Evolutionary conservation across 176 grass and related monocot species (phyloP).

Genomic region (Aegilops umbellulata): DNA sequence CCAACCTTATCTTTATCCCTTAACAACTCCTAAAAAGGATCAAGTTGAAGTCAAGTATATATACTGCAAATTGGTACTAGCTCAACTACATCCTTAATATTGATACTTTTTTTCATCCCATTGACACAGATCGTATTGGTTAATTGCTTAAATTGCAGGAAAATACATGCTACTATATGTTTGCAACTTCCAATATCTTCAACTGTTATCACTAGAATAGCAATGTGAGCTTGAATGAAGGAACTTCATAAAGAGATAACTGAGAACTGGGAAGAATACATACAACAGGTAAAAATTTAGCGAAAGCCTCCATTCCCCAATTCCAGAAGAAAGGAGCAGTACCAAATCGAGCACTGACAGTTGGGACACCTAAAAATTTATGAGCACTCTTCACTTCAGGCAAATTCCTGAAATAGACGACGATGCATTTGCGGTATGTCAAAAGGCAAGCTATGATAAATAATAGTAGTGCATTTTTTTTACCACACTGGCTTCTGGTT

Average conservation of each 20-base stretch:
- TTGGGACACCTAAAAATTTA: slow-evolving; percentile 83
- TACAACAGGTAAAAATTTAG: slow-evolving; percentile 77
- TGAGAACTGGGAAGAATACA: slow-evolving; percentile 33
- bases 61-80: slow-evolving; percentile 7
- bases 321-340: slow-evolving; percentile 98
- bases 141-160: slow-evolving; percentile 8
- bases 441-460: not conserved
- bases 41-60: slow-evolving; percentile 23
- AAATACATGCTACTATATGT: not conserved
- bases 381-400: slow-evolving; percentile 84
- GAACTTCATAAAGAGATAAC: slow-evolving; percentile 4
- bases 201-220: not conserved
- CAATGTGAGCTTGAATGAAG: not conserved
- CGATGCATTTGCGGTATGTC: slow-evolving; percentile 11
- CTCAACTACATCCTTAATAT: slow-evolving; percentile 1
- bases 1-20: slow-evolving; percentile 72
- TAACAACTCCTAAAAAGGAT: slow-evolving; percentile 58
- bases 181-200: not conserved
- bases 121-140: not conserved
- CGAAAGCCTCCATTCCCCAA: slow-evolving; percentile 95
- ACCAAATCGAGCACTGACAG: slow-evolving; percentile 92
- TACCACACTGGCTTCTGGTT: not conserved
- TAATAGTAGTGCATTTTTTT: not conserved
- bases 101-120: not conserved
- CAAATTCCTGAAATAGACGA: slow-evolving; percentile 72